Evolutionary conservation across 148 eudicot genomes (phyloP).

Genomic region (Amaranthus hypochondriacus): DNA sequence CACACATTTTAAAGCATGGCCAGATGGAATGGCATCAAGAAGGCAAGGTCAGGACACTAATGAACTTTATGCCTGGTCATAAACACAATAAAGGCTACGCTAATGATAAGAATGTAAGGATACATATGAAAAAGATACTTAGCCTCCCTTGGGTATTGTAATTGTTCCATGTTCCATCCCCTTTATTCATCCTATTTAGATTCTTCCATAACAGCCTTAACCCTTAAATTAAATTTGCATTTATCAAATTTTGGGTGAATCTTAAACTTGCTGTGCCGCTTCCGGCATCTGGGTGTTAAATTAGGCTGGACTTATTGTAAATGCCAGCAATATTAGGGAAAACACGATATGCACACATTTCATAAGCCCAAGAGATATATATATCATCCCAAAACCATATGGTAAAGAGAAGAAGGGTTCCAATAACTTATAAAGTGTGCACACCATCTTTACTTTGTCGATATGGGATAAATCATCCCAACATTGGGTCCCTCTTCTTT

Average conservation of each 20-base stretch:
- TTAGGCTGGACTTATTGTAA: too few relatives aligned
- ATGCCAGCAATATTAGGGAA: too few relatives aligned
- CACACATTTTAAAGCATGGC: constrained; percentile 19
- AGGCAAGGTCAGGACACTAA: constrained; percentile 20
- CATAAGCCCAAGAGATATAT: too few relatives aligned
- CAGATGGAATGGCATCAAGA: constrained; percentile 31
- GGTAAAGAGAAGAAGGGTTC: too few relatives aligned
- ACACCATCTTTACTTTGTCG: too few relatives aligned
- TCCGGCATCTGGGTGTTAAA: not conserved
- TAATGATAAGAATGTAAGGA: constrained; percentile 50
- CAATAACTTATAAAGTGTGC: too few relatives aligned
- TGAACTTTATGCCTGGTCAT: constrained; percentile 33
- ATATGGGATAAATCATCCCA: too few relatives aligned
- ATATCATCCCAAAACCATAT: too few relatives aligned
- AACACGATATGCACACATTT: too few relatives aligned
- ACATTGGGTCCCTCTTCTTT: constrained; percentile 55
- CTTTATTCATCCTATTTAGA: constrained; percentile 51
- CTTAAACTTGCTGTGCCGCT: constrained; percentile 50
- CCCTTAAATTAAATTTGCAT: constrained; percentile 25
- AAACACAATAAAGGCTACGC: constrained; percentile 43
- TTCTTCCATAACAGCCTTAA: constrained; percentile 62
- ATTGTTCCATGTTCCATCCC: constrained; percentile 34
- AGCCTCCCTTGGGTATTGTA: constrained; percentile 62
- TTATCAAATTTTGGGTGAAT: constrained; percentile 56
- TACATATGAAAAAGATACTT: constrained; percentile 66